Percentiles rank a stretch among this genome's conserved stretches.
Conservation (phyloP, 805 yeast genomes). For the Torulaspora quercuum region DNA sequence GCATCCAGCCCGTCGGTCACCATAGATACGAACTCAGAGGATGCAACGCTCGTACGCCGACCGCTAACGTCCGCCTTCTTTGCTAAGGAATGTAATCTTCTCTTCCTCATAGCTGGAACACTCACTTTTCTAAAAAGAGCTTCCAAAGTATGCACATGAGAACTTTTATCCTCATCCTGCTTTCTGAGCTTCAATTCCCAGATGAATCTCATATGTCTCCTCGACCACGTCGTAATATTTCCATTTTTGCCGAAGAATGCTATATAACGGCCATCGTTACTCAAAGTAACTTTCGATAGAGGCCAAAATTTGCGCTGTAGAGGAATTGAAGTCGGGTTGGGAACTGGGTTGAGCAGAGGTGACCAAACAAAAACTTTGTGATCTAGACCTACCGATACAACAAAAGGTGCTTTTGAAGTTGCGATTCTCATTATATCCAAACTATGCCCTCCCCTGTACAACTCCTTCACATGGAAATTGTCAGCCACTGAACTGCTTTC, state of each 20-base stretch:
- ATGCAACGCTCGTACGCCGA: slow-evolving; percentile 10
- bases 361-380: slow-evolving; percentile 73
- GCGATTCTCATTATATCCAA: slow-evolving; percentile 60
- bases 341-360: slow-evolving; percentile 51
- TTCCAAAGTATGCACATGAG: slow-evolving; percentile 42
- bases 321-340: slow-evolving; percentile 45
- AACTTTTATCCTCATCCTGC: slow-evolving; percentile 30
- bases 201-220: slow-evolving; percentile 50
- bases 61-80: slow-evolving; percentile 8
- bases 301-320: slow-evolving; percentile 54
- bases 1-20: slow-evolving; percentile 24
- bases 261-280: slow-evolving; percentile 57
- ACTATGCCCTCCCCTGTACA: slow-evolving; percentile 49
- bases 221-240: slow-evolving; percentile 57
- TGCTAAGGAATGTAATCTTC: slow-evolving; percentile 28
- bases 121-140: slow-evolving; percentile 60
- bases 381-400: slow-evolving; percentile 70
- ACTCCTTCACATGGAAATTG: slow-evolving; percentile 37
- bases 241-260: slow-evolving; percentile 54
- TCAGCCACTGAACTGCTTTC: no score
- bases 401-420: slow-evolving; percentile 59
- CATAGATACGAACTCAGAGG: slow-evolving; percentile 21
- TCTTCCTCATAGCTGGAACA: slow-evolving; percentile 41
- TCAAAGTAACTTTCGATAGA: slow-evolving; percentile 51
- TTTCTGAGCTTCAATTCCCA: slow-evolving; percentile 46